A percentile compares a stretch with the other conserved stretches of the same genome.
Evolutionary conservation across 176 grass and related monocot species (phyloP).

Genomic region (Dactylis glomerata): DNA sequence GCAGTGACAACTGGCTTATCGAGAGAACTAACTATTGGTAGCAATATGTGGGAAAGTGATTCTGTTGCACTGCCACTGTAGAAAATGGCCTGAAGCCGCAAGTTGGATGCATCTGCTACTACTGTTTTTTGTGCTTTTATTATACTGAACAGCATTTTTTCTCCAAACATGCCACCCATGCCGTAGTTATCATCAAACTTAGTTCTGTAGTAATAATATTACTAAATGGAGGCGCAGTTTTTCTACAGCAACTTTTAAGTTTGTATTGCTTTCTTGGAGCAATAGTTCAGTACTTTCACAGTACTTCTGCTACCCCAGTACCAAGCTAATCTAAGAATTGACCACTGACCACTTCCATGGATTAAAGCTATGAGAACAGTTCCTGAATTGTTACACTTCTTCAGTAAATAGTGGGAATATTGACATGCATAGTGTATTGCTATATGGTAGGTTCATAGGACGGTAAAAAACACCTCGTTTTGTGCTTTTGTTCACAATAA

Average conservation of each 20-base stretch:
- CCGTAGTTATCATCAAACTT: neutral
- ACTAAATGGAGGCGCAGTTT: neutral
- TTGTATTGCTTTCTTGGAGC: conserved; percentile 1
- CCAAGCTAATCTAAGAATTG: neutral
- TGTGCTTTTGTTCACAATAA: conserved; percentile 13
- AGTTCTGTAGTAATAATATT: neutral
- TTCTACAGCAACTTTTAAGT: neutral
- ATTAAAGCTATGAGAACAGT: conserved; percentile 11
- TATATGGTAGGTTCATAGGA: too few species aligned
- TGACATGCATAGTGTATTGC: neutral
- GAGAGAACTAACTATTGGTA: neutral
- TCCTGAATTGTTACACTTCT: neutral
- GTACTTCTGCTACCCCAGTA: conserved; percentile 14
- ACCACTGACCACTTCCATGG: too few species aligned
- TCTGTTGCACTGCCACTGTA: neutral
- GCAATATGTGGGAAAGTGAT: neutral
- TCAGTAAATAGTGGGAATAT: conserved; percentile 14
- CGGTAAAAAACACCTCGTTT: too few species aligned
- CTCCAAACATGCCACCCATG: neutral
- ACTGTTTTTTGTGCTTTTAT: neutral
- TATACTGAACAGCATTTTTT: neutral
- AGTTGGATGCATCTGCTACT: neutral
- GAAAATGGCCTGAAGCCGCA: neutral
- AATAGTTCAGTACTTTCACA: conserved; percentile 9
- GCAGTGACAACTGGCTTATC: neutral